phyloP scores from a whole-genome alignment of 1,284 basidiomycete species.

The Pascua guehoae region DNA sequence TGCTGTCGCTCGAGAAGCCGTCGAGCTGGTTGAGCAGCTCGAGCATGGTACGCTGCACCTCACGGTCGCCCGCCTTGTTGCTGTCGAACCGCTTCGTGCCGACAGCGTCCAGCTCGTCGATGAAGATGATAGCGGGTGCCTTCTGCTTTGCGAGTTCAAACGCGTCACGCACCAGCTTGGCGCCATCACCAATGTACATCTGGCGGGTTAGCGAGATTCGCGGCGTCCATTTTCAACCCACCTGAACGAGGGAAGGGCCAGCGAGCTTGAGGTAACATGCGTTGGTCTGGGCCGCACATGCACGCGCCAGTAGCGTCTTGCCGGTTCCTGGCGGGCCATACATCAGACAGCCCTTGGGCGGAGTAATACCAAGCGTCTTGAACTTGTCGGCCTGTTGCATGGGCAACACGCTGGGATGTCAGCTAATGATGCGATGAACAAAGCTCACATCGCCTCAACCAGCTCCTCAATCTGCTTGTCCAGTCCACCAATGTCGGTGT shows the following conservation, averaged over 20 bases:
- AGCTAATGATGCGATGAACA: not conserved
- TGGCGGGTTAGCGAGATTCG: slow-evolving; percentile 16
- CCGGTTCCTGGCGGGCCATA: slow-evolving; percentile 76
- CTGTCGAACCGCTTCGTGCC: slow-evolving; percentile 99
- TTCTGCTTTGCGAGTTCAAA: slow-evolving; percentile 99
- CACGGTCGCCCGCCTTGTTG: slow-evolving; percentile 94
- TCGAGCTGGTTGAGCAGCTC: slow-evolving; percentile 90
- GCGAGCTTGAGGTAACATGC: slow-evolving; percentile 77
- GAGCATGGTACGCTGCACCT: slow-evolving; percentile 98
- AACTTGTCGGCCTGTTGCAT: slow-evolving; percentile 80
- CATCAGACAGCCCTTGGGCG: slow-evolving; percentile 74
- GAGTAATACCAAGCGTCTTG: slow-evolving; percentile 74
- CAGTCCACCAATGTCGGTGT: slow-evolving; percentile 73
- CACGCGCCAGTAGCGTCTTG: slow-evolving; percentile 71
- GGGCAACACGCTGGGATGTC: slow-evolving; percentile 57
- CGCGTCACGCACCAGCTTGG: slow-evolving; percentile 93
- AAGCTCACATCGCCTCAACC: slow-evolving; percentile 65
- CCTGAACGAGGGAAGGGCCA: slow-evolving; percentile 58
- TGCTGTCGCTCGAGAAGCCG: slow-evolving; percentile 81
- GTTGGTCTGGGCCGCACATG: slow-evolving; percentile 75
- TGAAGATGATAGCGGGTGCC: slow-evolving; percentile 96
- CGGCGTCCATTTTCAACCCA: slow-evolving; percentile 52
- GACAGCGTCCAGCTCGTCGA: slow-evolving; percentile 96
- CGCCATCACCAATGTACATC: slow-evolving; percentile 84
- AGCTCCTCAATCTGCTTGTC: slow-evolving; percentile 80